A percentile compares a stretch with the other conserved stretches of the same genome.
Conservation (phyloP, 2,329 filamentous ascomycete genomes). For the Pseudocercospora cruenta region DNA sequence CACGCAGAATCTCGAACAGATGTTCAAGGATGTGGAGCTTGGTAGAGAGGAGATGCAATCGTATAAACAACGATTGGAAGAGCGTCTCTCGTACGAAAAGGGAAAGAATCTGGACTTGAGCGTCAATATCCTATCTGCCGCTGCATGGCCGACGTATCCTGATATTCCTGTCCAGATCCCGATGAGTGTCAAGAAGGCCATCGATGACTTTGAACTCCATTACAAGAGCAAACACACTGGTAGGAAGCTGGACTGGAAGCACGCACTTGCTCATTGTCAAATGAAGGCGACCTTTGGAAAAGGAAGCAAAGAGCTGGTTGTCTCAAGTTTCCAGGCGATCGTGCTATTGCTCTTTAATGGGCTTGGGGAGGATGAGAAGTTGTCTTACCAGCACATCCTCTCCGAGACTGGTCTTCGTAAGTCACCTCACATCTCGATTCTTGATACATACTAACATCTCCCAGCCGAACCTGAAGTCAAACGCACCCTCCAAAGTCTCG, state of each 20-base stretch:
- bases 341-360: slow-evolving; percentile 90
- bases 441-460: slow-evolving; percentile 32
- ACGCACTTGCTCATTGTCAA: slow-evolving; percentile 87
- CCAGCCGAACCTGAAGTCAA: slow-evolving; percentile 74
- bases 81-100: slow-evolving; percentile 48
- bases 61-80: slow-evolving; percentile 72
- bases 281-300: slow-evolving; percentile 79
- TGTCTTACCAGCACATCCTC: slow-evolving; percentile 77
- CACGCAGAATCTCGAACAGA: slow-evolving; percentile 95
- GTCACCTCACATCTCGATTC: slow-evolving; percentile 32
- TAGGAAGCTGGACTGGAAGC: slow-evolving; percentile 86
- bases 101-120: slow-evolving; percentile 71
- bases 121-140: slow-evolving; percentile 87
- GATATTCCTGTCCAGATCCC: slow-evolving; percentile 78
- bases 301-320: slow-evolving; percentile 82
- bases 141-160: slow-evolving; percentile 90
- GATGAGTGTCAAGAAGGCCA: slow-evolving; percentile 71
- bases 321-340: slow-evolving; percentile 89
- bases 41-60: slow-evolving; percentile 90
- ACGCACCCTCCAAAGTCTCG: slow-evolving; percentile 91
- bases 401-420: slow-evolving; percentile 72
- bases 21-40: slow-evolving; percentile 98
- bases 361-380: slow-evolving; percentile 61
- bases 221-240: slow-evolving; percentile 91
- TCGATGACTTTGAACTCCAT: slow-evolving; percentile 79